Base-by-base conservation (phyloP, 192 early-diverging fungal genomes). In the Linnemannia zychae region DNA sequence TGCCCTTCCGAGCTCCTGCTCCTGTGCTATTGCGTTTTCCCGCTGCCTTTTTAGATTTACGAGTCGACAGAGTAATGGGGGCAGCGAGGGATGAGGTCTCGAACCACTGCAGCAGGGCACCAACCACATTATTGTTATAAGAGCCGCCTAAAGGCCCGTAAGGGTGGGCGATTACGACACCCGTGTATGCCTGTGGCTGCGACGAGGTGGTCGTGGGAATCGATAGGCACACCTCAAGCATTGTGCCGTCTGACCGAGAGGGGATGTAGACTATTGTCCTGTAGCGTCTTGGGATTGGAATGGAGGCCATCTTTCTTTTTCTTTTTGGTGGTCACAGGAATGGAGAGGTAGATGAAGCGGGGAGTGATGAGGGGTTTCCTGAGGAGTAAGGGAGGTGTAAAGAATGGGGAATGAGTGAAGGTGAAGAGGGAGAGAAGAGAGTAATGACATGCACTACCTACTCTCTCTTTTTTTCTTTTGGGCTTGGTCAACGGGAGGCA, bases 61-160 rank as follows among this genome's bases (percentile, higher is more conserved):
- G 24, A 1, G 57, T 31, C 3, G 57, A 31, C 0, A 63, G 13
- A 31, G 57, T 63, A 22, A 16, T 33, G 9, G 57, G 57, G 0
- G 57, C 57, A 33, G 57, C 9, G 57, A 63, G 57, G 28, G 77
- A 50, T 16, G 71, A 67, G 9, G 83, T 85, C 65, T 85, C 83
- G 50, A 85, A 85, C 83, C 83, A 85, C 65, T 85, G 83, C n/a
- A 85, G n/a, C 20, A 85, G 15, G 12, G 77, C 74, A 6, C 83
- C 83, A 11, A 85, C 83, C 3, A 87, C 79, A 28, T 81, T 81
- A 49, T 87, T 80, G 76, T 87, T 81, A 47, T 80, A 78, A 7
- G 80, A 76, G 7, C 75, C 72, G 66, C 88, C 88, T 31, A 89
- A 69, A 17, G 88, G 88, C 17, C 88, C 88, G 75, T 89, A 89